Percentiles rank a stretch among this genome's conserved stretches.
These are phyloP conservation scores for Penicillium sp. DNA, from an alignment of 2,329 filamentous ascomycete genomes.

Conservation along the genomic window DNA sequence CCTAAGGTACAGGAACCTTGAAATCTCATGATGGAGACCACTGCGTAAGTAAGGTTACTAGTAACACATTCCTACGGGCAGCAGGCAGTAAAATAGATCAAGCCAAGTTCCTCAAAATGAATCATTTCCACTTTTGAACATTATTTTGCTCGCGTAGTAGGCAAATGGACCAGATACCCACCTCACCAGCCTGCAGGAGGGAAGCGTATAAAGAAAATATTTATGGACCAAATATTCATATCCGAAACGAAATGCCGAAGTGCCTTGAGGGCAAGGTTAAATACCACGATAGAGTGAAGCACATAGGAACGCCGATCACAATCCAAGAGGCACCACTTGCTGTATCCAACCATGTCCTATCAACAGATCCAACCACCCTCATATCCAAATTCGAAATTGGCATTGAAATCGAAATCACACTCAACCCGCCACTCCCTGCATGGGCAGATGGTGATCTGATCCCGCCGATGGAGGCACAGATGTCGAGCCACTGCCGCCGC, in stretches of 20 bases:
- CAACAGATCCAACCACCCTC: not conserved
- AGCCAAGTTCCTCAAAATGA: not conserved
- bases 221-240: conserved; percentile 9
- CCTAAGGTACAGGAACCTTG: too few relatives aligned
- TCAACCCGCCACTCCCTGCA: conserved; percentile 23
- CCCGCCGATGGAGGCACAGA: conserved; percentile 19
- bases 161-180: not conserved
- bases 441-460: conserved; percentile 18
- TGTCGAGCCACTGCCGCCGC: conserved; percentile 21
- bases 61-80: too few relatives aligned
- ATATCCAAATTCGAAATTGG: not conserved
- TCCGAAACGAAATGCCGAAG: not conserved
- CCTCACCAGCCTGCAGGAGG: conserved; percentile 24
- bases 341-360: not conserved
- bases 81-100: too few relatives aligned
- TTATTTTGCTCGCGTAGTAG: not conserved
- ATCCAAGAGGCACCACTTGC: not conserved
- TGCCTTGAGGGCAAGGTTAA: not conserved
- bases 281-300: not conserved
- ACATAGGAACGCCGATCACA: not conserved
- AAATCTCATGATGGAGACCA: too few relatives aligned
- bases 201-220: conserved; percentile 12
- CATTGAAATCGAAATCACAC: too few relatives aligned
- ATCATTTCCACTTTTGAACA: not conserved
- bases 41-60: too few relatives aligned